Evolutionary conservation across 2,329 filamentous ascomycete genomes (phyloP).

Genomic region (Colletotrichum sp.): DNA sequence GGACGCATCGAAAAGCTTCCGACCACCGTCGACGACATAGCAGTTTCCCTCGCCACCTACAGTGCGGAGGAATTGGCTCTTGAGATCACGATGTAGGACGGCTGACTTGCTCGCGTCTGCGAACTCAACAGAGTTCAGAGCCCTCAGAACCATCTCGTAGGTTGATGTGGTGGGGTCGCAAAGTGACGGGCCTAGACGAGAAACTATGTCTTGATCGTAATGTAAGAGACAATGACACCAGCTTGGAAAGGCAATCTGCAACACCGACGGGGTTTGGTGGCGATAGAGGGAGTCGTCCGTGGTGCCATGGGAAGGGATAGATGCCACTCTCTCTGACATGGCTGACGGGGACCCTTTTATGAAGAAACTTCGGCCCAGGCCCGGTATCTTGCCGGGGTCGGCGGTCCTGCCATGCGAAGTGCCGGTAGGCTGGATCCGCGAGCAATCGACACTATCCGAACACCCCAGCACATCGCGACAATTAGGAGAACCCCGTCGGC

Average conservation of each 20-base stretch:
- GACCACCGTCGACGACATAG: conserved; percentile 35
- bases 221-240: background rate
- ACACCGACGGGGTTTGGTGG: background rate
- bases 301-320: background rate
- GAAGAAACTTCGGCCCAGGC: background rate
- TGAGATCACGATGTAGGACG: conserved; percentile 13
- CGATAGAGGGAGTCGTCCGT: background rate
- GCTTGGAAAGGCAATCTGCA: background rate
- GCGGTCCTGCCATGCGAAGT: background rate
- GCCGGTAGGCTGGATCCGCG: background rate
- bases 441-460: background rate
- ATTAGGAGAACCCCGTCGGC: background rate
- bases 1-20: conserved; percentile 37
- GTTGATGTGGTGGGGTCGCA: background rate
- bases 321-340: background rate
- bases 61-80: background rate
- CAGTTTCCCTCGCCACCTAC: conserved; percentile 38
- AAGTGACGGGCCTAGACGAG: background rate
- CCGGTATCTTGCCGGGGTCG: background rate
- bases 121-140: background rate
- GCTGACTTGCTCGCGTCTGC: background rate
- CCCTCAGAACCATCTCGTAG: background rate
- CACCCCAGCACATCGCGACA: background rate
- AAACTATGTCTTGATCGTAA: background rate
- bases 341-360: background rate